These are phyloP conservation scores for Aphanomyces cochlioides DNA, from an alignment of 352 stramenopile genomes.

Conservation along the genomic window DNA sequence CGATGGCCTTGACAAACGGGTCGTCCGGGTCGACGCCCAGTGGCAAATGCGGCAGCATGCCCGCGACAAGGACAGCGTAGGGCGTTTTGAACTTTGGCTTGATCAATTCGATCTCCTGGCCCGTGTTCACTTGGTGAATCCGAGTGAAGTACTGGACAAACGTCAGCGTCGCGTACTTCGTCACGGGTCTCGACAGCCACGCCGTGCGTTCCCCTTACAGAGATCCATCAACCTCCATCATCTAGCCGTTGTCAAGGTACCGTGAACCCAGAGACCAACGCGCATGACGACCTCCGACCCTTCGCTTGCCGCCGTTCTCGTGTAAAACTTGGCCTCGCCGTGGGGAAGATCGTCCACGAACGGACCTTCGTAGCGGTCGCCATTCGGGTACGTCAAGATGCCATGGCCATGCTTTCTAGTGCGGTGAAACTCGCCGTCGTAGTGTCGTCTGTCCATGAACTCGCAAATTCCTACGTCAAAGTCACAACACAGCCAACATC, in stretches of 20 bases:
- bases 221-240: not conserved
- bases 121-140: conserved; percentile 41
- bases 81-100: conserved; percentile 61
- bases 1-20: conserved; percentile 63
- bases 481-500: not conserved
- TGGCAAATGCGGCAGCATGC: conserved; percentile 64
- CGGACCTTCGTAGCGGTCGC: conserved; percentile 87
- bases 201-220: conserved; percentile 42
- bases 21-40: conserved; percentile 63
- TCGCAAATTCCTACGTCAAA: conserved; percentile 43
- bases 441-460: conserved; percentile 68
- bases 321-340: conserved; percentile 71
- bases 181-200: conserved; percentile 70
- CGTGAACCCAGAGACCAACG: conserved; percentile 55
- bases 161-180: conserved; percentile 60
- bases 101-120: conserved; percentile 65
- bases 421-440: conserved; percentile 52
- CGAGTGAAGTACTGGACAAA: conserved; percentile 73
- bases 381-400: conserved; percentile 78
- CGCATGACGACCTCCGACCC: conserved; percentile 60
- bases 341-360: conserved; percentile 84
- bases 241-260: conserved; percentile 1
- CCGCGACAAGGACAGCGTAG: conserved; percentile 76
- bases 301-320: conserved; percentile 31
- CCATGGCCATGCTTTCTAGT: conserved; percentile 73